Conservation (phyloP, 371 early-diverging fungal species). For the Rhizopus arrhizus region DNA sequence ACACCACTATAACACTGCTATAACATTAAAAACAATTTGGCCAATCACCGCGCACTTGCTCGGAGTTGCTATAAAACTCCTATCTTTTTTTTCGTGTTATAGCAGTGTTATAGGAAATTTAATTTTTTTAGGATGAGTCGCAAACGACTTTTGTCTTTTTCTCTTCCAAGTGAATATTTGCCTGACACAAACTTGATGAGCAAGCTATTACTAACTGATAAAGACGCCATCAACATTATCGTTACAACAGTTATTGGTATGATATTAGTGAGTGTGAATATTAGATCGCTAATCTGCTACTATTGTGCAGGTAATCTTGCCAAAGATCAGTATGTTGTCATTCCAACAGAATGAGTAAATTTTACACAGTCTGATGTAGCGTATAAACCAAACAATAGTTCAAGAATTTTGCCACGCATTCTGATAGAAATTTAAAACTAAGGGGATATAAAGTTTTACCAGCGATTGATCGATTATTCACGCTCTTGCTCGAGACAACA, state of each 20-base stretch:
- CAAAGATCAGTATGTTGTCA: conserved; percentile 10
- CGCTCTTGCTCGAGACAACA: conserved; percentile 10
- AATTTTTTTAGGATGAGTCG: conserved; percentile 11
- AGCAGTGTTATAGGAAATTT: conserved; percentile 18
- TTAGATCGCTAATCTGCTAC: conserved; percentile 15
- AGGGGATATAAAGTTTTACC: conserved; percentile 14
- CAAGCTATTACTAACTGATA: conserved; percentile 1
- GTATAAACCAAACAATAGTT: conserved; percentile 14
- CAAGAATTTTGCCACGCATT: conserved; percentile 15
- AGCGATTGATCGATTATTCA: conserved; percentile 16
- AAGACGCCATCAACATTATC: conserved; percentile 3
- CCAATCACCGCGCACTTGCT: too few species aligned
- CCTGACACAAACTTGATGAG: conserved; percentile 17
- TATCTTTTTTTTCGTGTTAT: conserved; percentile 21
- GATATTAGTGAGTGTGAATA: conserved; percentile 14
- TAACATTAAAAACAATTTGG: too few species aligned
- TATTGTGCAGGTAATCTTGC: conserved; percentile 14
- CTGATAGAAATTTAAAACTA: conserved; percentile 17
- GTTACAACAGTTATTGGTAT: conserved; percentile 16
- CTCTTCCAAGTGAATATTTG: conserved; percentile 16
- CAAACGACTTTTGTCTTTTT: conserved; percentile 14
- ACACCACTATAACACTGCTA: too few species aligned
- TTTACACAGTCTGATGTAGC: conserved; percentile 10
- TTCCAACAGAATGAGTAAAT: conserved; percentile 19
- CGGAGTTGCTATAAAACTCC: too few species aligned